Evolutionary conservation across 129 eudicot species (phyloP).

Genomic region (Artemisia tridentata): DNA sequence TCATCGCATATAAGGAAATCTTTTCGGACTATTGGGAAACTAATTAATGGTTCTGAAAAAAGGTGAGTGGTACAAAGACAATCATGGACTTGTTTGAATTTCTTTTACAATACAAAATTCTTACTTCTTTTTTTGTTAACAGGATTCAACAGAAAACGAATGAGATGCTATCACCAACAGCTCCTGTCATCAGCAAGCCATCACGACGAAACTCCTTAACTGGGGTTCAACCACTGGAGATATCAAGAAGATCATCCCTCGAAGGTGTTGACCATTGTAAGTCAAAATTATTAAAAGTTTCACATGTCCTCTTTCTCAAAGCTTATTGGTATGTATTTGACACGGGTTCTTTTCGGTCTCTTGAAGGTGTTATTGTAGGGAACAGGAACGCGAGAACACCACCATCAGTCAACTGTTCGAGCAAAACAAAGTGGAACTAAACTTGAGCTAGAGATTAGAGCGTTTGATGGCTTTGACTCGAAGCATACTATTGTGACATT

Average conservation of each 20-base stretch:
- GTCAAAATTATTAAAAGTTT: constrained; percentile 22
- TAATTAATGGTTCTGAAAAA: constrained; percentile 83
- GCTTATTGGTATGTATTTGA: background rate
- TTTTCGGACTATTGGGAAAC: constrained; percentile 74
- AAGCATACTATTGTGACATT: constrained; percentile 47
- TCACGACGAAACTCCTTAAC: constrained; percentile 69
- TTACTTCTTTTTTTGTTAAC: constrained; percentile 18
- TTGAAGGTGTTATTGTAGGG: constrained; percentile 34
- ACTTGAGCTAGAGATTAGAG: background rate
- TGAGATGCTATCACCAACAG: constrained; percentile 47
- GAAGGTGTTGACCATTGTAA: constrained; percentile 60
- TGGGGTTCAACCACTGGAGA: constrained; percentile 46
- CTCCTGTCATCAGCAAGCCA: constrained; percentile 36
- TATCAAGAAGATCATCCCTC: constrained; percentile 54
- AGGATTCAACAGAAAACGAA: constrained; percentile 55
- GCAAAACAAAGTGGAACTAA: constrained; percentile 57
- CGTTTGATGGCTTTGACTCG: constrained; percentile 53
- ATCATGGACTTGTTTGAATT: background rate
- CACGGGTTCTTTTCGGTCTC: constrained; percentile 7
- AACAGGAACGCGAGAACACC: constrained; percentile 66
- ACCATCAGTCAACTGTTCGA: constrained; percentile 55
- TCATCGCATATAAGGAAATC: constrained; percentile 66
- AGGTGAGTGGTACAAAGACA: constrained; percentile 31
- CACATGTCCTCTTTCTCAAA: background rate
- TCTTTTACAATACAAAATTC: background rate